These are phyloP conservation scores for Stephania cephalantha DNA, from an alignment of 164 flowering plant species.

Conservation along the genomic window DNA sequence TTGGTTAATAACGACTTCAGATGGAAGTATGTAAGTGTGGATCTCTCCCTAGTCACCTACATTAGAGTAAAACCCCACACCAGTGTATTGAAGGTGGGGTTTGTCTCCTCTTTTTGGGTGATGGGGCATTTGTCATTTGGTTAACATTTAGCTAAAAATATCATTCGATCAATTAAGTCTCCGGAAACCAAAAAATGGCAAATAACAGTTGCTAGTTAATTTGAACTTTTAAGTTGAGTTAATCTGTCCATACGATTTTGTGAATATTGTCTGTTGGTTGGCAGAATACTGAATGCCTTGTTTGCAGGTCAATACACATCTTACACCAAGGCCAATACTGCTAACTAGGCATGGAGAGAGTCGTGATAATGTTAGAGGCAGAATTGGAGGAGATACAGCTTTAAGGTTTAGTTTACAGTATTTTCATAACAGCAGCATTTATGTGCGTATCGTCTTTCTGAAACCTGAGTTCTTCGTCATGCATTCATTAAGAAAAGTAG, in stretches of 20 bases:
- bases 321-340: constrained; percentile 92
- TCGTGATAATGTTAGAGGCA: constrained; percentile 87
- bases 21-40: no score
- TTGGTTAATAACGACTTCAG: no score
- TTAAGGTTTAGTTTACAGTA: constrained; percentile 46
- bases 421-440: neutral
- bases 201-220: no score
- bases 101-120: no score
- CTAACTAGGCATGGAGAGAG: constrained; percentile 99
- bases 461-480: neutral
- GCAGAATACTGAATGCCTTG: constrained; percentile 5
- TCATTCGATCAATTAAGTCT: no score
- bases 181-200: no score
- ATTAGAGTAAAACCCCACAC: no score
- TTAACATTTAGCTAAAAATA: no score
- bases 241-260: neutral
- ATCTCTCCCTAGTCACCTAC: no score
- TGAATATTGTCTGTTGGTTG: no score
- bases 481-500: neutral
- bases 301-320: constrained; percentile 89
- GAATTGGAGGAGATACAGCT: constrained; percentile 91
- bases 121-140: no score
- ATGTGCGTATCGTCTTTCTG: neutral
- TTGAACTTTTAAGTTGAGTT: neutral
- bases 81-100: no score